Evolutionary conservation across 1,284 basidiomycete species (phyloP), one percentile per base, ranked within the genome.

Genomic region (Ustilago nuda): DNA sequence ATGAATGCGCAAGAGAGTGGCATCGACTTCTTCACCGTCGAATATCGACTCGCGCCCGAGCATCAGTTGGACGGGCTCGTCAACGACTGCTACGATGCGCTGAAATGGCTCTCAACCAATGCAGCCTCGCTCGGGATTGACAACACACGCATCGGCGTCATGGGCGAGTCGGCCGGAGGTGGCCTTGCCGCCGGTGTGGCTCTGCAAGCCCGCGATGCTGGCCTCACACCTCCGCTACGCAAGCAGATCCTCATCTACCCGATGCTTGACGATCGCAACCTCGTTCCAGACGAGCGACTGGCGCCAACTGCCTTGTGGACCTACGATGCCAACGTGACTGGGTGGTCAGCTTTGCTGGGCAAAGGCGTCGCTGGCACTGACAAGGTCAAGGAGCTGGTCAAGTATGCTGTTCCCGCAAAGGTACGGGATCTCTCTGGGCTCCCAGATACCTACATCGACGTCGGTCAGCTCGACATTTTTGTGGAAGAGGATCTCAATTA

Each of bases 211-310:
- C 70, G 70, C 8, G 70, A 72, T 39, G 41, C 17, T 11, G 39
- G 33, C 0, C n/a, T 72, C 7, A 57, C 65, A 9, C 70, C 71
- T 19, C 57, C 71, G 2, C 51, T 73, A 30, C 37, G 52, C 43
- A 73, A 73, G 27, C 71, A 67, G 57, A 60, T 73, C 27, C 65
- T 73, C 39, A 52, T 73, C 61, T 68, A 73, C 41, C 71, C 71
- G 8, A 73, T 68, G 71, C 52, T 68, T n/a, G 71, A 73, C 37
- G 65, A 73, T 32, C 71, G 61, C 50, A 73, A 64, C 51, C 27
- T 65, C 9, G 19, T 32, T 11, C 53, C 65, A 0, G 65, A 73
- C 32, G 61, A 66, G 39, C 52, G 64, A 3, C 30, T 67, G 15
- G 56, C 35, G 6, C 65, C 61, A 1, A 54, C 27, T 0, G 71